These are phyloP conservation scores for Xylaria telfairii DNA, from an alignment of 495 filamentous ascomycete species.

Conservation along the genomic window DNA sequence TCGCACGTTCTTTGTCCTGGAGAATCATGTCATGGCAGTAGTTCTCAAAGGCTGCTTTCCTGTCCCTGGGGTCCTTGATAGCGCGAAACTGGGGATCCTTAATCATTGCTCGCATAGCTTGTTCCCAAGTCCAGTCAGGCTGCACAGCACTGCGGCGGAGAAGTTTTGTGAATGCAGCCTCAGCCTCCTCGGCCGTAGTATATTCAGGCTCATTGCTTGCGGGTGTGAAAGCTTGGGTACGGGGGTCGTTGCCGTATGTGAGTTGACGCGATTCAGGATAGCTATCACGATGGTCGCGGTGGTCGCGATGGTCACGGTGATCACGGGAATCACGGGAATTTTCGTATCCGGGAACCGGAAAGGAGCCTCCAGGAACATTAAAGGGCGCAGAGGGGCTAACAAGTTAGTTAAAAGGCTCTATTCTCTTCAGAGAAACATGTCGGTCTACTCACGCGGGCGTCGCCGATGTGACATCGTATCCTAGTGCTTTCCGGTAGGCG, in stretches of 20 bases:
- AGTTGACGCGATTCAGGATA: constrained; percentile 69
- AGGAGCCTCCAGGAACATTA: constrained; percentile 65
- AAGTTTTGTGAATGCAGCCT: constrained; percentile 91
- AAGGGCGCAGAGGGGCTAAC: constrained; percentile 67
- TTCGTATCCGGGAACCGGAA: constrained; percentile 46
- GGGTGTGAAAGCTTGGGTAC: constrained; percentile 66
- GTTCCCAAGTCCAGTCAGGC: constrained; percentile 91
- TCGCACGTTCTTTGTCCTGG: constrained; percentile 93
- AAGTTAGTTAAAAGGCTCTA: constrained; percentile 35
- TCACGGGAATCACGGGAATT: constrained; percentile 30
- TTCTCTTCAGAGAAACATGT: neutral
- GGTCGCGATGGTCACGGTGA: constrained; percentile 38
- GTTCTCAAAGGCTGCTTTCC: constrained; percentile 93
- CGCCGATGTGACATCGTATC: constrained; percentile 51
- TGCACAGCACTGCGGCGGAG: constrained; percentile 84
- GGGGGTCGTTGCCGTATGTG: constrained; percentile 69
- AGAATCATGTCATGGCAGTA: constrained; percentile 87
- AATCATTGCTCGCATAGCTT: constrained; percentile 85
- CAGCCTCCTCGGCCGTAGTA: constrained; percentile 84
- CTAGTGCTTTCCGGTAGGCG: constrained; percentile 75
- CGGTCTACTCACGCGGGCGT: constrained; percentile 65
- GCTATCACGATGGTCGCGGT: constrained; percentile 57
- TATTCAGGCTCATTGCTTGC: constrained; percentile 82
- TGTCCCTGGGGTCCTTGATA: constrained; percentile 90
- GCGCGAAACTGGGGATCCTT: constrained; percentile 94